Percentiles rank a stretch among this genome's conserved stretches.
Evolutionary conservation across 2,329 filamentous ascomycete genomes (phyloP).

Genomic region (Cytospora leucostoma): DNA sequence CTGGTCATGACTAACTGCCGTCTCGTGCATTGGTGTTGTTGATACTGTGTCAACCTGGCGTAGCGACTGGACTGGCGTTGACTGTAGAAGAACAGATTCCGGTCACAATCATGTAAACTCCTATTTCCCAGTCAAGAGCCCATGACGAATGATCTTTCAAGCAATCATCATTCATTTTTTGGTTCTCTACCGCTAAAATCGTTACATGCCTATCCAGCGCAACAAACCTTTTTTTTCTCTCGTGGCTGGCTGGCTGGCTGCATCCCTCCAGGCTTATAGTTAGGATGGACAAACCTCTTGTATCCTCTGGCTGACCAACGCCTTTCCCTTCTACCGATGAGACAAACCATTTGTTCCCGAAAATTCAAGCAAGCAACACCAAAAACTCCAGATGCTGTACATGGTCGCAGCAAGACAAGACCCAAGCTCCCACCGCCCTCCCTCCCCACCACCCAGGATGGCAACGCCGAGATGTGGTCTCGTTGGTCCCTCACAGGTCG

Average conservation of each 20-base stretch:
- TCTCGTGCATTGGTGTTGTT: background rate
- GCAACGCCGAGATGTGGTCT: background rate
- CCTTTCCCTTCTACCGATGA: background rate
- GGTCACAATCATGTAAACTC: background rate
- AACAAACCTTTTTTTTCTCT: background rate
- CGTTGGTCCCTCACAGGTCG: background rate
- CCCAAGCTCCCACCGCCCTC: background rate
- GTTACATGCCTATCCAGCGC: background rate
- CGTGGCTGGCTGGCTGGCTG: background rate
- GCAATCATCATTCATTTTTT: conserved; percentile 1
- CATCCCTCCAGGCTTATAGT: background rate
- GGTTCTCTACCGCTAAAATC: background rate
- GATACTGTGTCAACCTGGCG: background rate
- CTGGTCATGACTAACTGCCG: background rate
- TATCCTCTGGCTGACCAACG: background rate
- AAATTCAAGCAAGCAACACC: background rate
- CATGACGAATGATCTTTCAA: background rate
- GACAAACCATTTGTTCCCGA: background rate
- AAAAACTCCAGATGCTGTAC: background rate
- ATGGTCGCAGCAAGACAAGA: background rate
- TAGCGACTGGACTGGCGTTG: background rate
- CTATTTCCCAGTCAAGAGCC: background rate
- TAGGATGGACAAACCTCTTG: background rate
- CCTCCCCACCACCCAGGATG: too few relatives aligned
- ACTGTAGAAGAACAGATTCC: background rate